These are phyloP conservation scores for Calamus simplicifolius DNA, from an alignment of 176 grass and related monocot genomes.

Conservation along the genomic window DNA sequence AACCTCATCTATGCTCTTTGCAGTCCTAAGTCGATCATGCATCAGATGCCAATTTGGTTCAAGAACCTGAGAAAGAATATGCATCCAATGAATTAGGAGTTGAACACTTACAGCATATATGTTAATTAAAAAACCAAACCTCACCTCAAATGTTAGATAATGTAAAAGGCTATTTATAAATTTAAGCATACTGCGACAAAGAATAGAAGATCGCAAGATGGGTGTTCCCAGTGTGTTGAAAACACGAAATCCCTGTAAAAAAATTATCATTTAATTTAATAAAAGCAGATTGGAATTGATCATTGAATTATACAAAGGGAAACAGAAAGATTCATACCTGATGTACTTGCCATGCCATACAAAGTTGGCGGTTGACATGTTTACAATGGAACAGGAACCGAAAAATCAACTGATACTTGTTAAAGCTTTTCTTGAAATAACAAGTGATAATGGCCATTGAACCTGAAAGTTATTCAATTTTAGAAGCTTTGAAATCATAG, in stretches of 20 bases:
- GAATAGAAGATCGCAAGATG: conserved; percentile 80
- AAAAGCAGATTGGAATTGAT: neutral
- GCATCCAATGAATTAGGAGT: conserved; percentile 2
- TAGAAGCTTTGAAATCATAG: too few species aligned
- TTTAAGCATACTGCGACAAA: conserved; percentile 93
- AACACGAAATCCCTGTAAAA: conserved; percentile 57
- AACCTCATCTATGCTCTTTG: conserved; percentile 98
- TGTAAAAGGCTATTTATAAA: conserved; percentile 97
- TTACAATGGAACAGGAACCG: conserved; percentile 96
- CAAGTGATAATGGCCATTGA: conserved; percentile 93
- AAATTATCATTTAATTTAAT: neutral
- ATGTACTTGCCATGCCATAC: conserved; percentile 92
- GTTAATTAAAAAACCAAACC: conserved; percentile 10
- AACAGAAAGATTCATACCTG: conserved; percentile 41
- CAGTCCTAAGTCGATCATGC: conserved; percentile 68
- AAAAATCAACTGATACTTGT: conserved; percentile 92
- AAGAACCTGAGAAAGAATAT: conserved; percentile 50
- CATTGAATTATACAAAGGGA: conserved; percentile 3
- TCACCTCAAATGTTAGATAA: conserved; percentile 98
- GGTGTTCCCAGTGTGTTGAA: conserved; percentile 73
- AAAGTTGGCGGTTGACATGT: conserved; percentile 83
- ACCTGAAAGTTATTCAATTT: conserved; percentile 37
- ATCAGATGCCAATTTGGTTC: conserved; percentile 99
- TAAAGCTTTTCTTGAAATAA: conserved; percentile 93
- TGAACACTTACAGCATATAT: conserved; percentile 15